These are phyloP conservation scores for Xerocomus spinulosus DNA, from an alignment of 768 basidiomycete genomes.

Conservation along the genomic window DNA sequence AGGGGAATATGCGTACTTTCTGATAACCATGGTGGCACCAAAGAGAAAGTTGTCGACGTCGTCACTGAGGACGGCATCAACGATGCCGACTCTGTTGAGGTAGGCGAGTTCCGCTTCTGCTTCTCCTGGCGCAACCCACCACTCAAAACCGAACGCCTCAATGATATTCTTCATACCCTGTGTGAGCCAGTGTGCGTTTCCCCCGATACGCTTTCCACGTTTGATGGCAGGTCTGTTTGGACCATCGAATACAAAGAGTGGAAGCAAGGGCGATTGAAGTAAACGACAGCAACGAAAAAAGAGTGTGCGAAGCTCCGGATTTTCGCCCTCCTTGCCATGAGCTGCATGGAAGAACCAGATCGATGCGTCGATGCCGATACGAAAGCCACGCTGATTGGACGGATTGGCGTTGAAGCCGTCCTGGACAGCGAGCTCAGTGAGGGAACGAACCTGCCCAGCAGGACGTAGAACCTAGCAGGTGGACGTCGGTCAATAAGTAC, in stretches of 20 bases:
- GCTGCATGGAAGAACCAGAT: constrained; percentile 76
- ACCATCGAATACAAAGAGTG: constrained; percentile 91
- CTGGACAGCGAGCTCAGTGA: constrained; percentile 69
- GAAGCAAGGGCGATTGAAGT: constrained; percentile 73
- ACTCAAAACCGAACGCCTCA: constrained; percentile 77
- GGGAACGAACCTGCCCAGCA: constrained; percentile 64
- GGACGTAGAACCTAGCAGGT: constrained; percentile 57
- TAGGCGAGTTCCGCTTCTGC: constrained; percentile 93
- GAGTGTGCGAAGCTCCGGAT: constrained; percentile 77
- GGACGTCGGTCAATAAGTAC: constrained; percentile 8
- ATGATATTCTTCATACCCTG: constrained; percentile 76
- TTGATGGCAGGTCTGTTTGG: constrained; percentile 79
- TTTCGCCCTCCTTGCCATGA: constrained; percentile 75
- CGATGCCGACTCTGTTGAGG: constrained; percentile 72
- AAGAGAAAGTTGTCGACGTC: constrained; percentile 93
- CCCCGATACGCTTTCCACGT: constrained; percentile 67
- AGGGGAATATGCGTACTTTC: constrained; percentile 53
- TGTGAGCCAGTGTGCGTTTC: constrained; percentile 58
- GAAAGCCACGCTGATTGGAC: constrained; percentile 62
- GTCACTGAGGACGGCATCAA: constrained; percentile 88
- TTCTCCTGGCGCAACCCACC: constrained; percentile 84
- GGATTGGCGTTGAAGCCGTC: constrained; percentile 73
- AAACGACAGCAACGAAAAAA: constrained; percentile 84
- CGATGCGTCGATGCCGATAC: constrained; percentile 83
- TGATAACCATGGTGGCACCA: constrained; percentile 75